phyloP scores from a whole-genome alignment of 441 rosid species.

The Syzygium syzygioides region DNA sequence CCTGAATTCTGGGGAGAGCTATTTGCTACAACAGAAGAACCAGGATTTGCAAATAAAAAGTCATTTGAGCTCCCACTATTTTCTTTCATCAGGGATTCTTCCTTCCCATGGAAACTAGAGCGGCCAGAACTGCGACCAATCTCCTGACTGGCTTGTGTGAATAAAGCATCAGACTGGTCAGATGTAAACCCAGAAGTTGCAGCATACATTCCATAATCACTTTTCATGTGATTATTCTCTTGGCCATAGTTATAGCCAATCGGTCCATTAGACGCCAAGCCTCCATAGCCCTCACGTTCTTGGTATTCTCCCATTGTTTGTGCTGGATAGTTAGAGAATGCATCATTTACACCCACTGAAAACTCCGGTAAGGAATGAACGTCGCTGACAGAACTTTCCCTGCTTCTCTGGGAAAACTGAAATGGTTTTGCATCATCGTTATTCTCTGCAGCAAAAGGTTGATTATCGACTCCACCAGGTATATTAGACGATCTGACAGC shows the following conservation, averaged over 20 bases:
- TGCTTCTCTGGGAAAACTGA: slow-evolving; percentile 20
- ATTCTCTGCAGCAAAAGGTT: slow-evolving; percentile 3
- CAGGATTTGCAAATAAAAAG: slow-evolving; percentile 9
- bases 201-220: slow-evolving; percentile 20
- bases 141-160: slow-evolving; percentile 27
- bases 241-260: slow-evolving; percentile 20
- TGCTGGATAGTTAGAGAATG: slow-evolving; percentile 19
- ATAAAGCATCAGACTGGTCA: slow-evolving; percentile 16
- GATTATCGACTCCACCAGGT: slow-evolving; percentile 19
- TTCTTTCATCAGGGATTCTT: slow-evolving; percentile 27
- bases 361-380: slow-evolving; percentile 12
- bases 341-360: slow-evolving; percentile 24
- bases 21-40: slow-evolving; percentile 12
- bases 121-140: slow-evolving; percentile 20
- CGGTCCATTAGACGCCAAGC: slow-evolving; percentile 24
- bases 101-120: slow-evolving; percentile 17
- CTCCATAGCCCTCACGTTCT: slow-evolving; percentile 20
- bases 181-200: slow-evolving; percentile 20
- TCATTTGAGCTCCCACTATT: slow-evolving; percentile 25
- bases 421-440: slow-evolving; percentile 6
- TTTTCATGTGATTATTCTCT: slow-evolving; percentile 26
- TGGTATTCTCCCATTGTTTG: slow-evolving; percentile 20
- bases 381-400: slow-evolving; percentile 23
- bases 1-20: slow-evolving; percentile 22
- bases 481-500: slow-evolving; percentile 52